Base-by-base conservation (phyloP, 2,329 filamentous ascomycete species). In the Hypoxylon sp. region DNA sequence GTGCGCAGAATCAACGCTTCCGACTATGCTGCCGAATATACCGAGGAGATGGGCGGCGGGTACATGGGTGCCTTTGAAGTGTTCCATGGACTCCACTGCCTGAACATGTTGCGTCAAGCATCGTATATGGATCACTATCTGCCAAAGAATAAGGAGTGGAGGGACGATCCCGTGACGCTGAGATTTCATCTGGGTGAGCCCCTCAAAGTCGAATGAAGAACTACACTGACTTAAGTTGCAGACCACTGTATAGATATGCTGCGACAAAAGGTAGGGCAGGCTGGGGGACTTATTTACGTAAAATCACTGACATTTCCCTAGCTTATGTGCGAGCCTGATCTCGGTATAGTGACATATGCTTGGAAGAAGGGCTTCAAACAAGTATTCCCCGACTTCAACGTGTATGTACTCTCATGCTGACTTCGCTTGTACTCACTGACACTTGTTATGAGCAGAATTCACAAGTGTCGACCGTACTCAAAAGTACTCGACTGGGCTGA, bases 331-430 rank as follows among this genome's bases (percentile, higher is more conserved):
- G 43, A 47, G 19, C 19, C 43, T 47, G 43, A 47, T 27, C 19
- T 27, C 43, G 43, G 43, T 27, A 47, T 47, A 25, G 19, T 47
- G 43, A 47, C 43, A 23, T 47, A 47, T 47, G 43, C 23, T 47
- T 47, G 43, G 43, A 27, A 23, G 43, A 47, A 47, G 23, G 43
- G 43, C 43, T 27, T 25, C 21, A 23, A 23, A 25, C 19, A 23
- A 47, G 19, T 27, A 23, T 47, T 47, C 23, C 43, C 43, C 19
- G 43, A 47, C 23, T 47, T 47, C 23, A 47, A 27, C 43, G 43
- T 47, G 43, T 47, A 47, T 27, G 43, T 47, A 47, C 43, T 47
- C 43, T 47, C 23, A 43, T 43, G 39, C 39, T 43, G 39, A 43
- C 39, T 47, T 47, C 43, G 5, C 23, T 47, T 23, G 43, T 25